Evolutionary conservation across 2,329 filamentous ascomycete species (phyloP), one percentile per base, ranked within the genome.

Genomic region (Alternaria consortialis): DNA sequence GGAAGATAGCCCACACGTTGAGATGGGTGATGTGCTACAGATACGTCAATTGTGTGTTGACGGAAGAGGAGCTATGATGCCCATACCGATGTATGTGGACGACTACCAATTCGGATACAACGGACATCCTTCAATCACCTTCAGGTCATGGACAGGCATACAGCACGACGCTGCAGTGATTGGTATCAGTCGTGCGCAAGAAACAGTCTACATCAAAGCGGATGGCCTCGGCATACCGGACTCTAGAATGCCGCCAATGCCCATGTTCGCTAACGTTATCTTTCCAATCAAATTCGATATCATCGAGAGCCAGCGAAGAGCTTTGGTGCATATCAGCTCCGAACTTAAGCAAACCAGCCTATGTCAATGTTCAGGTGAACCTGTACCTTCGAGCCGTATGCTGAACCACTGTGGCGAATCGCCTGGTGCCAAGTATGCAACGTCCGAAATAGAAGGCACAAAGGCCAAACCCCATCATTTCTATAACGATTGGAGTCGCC

Each of bases 1-100:
- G 36, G 76, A 79, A 51, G 70, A 77, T 7, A 74, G 51, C 15
- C 75, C 75, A 15, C 40, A 68, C 4, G 42, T 79, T n/a, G 71
- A 74, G 40, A 67, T 74, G 60, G 76, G 75, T 7, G 75, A 79
- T 27, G 52, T 56, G 1, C 34, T 79, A n/a, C 68, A 74, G 27
- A 61, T 78, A n/a, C 72, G 76, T 3, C 74, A 75, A 27, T 56
- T 77, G 11, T 65, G 57, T 32, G 51, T 73, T 2, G 67, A 76
- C 48, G 8, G 11, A 8, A 29, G 23, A 40, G 66, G 66, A 11
- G 60, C 67, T 15, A 52, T 65, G 1, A 46, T 60, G 2, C 42
- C 52, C 7, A 13, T 67, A 5, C 50, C 68, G 1, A n/a, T 39
- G 8, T 53, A 43, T 5, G 27, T 32, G 13, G 32, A 51, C 15